These are phyloP conservation scores for Mycena sp. DNA, from an alignment of 1,284 basidiomycete species.

Conservation along the genomic window DNA sequence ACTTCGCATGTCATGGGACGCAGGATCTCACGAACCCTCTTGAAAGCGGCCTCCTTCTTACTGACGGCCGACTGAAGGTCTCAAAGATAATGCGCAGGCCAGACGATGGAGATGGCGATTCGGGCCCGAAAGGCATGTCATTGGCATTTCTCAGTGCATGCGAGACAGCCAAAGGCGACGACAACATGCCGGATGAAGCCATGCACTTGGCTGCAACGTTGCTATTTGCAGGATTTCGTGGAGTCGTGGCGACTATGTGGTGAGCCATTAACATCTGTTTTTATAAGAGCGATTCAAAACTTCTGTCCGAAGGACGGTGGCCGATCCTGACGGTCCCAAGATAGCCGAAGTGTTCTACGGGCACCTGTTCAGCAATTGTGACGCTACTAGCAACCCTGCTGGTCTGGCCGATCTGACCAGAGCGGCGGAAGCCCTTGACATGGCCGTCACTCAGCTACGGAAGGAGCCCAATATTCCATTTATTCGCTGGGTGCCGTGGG, in stretches of 20 bases:
- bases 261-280: not conserved
- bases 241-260: conserved; percentile 35
- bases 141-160: conserved; percentile 30
- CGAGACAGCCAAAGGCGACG: conserved; percentile 29
- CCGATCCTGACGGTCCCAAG: not conserved
- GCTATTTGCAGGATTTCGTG: conserved; percentile 24
- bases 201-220: conserved; percentile 30
- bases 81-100: conserved; percentile 4
- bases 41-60: conserved; percentile 25
- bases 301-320: not conserved
- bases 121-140: not conserved
- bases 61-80: conserved; percentile 27
- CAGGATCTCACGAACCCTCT: conserved; percentile 23
- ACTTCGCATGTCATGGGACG: conserved; percentile 32
- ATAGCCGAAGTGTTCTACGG: not conserved
- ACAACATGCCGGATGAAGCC: conserved; percentile 28
- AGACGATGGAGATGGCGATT: not conserved
- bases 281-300: not conserved
- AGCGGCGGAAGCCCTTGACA: not conserved
- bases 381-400: not conserved
- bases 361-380: not conserved
- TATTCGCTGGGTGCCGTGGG: not conserved
- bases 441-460: not conserved
- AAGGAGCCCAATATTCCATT: not conserved
- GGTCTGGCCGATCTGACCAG: not conserved